Base-by-base conservation (phyloP, 176 grass and related monocot genomes). In the Carex cristatella region DNA sequence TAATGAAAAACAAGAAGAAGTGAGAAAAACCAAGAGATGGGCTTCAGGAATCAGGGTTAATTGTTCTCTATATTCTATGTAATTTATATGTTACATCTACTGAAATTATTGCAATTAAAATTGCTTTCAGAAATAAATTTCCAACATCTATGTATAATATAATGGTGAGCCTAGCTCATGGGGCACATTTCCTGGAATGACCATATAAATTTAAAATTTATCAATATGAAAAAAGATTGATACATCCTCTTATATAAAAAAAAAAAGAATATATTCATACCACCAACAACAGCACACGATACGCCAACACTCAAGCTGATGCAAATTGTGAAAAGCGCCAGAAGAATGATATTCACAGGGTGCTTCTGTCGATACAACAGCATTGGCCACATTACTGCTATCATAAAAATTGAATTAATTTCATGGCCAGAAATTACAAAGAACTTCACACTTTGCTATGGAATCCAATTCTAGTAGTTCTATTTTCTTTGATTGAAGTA, bases 381-480 rank as follows among this genome's bases (percentile, higher is more conserved):
- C 90, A 95, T 88, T 48, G 90, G 93, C 65, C 65, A 74, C 88
- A 95, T 42, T 60, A 40, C 90, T 95, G 82, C 83, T 44, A 44
- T 69, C 85, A 19, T 37, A 4, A 67, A 63, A 55, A 37, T 51
- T 12, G 3, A 44, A 57, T 35, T 35, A 35, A 35, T 35, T 35
- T 23, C 40, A 77, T 23, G 2, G 16, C 49, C 76, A 60, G 9
- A 81, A 16, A 65, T n/a, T 61, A 14, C 9, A 23, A 23, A 23
- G 23, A 23, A 23, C 23, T 23, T 23, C 23, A 23, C 23, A 23
- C 23, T 23, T 23, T 23, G 23, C 23, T 23, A 23, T 23, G 23
- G 23, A 23, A 23, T 23, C 23, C 23, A 23, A 23, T 23, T 23
- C 23, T 23, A 23, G 23, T 23, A 23, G 23, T 23, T 23, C 23